phyloP scores from a whole-genome alignment of 768 basidiomycete genomes.

The Candolleomyces efflorescens region DNA sequence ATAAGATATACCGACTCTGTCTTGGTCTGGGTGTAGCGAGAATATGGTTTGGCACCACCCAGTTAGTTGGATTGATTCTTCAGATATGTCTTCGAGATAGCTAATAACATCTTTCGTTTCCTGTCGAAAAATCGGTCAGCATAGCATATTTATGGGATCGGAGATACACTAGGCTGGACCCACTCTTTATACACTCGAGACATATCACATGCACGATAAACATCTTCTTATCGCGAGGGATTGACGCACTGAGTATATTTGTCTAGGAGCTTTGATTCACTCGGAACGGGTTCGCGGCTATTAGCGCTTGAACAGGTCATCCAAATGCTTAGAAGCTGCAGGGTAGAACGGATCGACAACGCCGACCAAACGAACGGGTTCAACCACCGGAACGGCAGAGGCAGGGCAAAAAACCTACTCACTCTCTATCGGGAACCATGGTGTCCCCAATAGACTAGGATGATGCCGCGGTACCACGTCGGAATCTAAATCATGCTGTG shows the following conservation, averaged over 20 bases:
- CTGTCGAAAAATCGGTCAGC: conserved; percentile 33
- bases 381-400: not conserved
- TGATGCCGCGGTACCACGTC: conserved; percentile 84
- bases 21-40: conserved; percentile 55
- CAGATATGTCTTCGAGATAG: conserved; percentile 90
- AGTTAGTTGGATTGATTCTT: conserved; percentile 87
- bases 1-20: conserved; percentile 27
- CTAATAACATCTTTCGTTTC: conserved; percentile 94
- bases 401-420: conserved; percentile 21
- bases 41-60: conserved; percentile 84
- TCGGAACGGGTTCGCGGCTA: conserved; percentile 66
- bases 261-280: conserved; percentile 86
- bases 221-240: conserved; percentile 84
- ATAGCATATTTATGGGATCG: not conserved
- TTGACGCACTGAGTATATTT: conserved; percentile 90
- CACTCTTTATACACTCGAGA: conserved; percentile 91
- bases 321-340: conserved; percentile 90
- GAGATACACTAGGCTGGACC: conserved; percentile 2
- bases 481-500: not conserved
- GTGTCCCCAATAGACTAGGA: conserved; percentile 92
- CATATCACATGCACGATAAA: conserved; percentile 97
- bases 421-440: conserved; percentile 97
- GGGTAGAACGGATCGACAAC: conserved; percentile 94
- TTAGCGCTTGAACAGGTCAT: conserved; percentile 89
- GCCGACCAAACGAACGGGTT: conserved; percentile 58